These are phyloP conservation scores for Penicillium pancosmium DNA, from an alignment of 495 filamentous ascomycete species.

Conservation along the genomic window DNA sequence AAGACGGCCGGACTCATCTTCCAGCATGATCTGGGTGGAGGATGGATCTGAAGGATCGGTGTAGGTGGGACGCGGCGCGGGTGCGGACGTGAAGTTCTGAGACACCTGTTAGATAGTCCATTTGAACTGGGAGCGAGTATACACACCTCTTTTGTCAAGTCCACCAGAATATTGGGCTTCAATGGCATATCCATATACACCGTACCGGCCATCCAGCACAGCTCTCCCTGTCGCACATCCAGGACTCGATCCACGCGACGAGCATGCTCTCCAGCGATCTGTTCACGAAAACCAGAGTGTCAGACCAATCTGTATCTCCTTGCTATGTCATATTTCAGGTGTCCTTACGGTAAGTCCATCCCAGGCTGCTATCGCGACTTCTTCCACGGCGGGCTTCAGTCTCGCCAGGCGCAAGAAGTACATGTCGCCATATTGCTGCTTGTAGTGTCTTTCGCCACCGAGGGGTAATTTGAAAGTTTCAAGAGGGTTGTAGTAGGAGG, in stretches of 20 bases:
- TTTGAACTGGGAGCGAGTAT: no score
- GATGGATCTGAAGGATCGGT: slow-evolving; percentile 48
- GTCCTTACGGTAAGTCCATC: slow-evolving; percentile 61
- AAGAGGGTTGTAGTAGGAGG: slow-evolving; percentile 74
- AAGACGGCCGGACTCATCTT: slow-evolving; percentile 95
- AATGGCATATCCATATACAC: slow-evolving; percentile 96
- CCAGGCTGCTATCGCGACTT: slow-evolving; percentile 75
- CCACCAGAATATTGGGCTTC: slow-evolving; percentile 96
- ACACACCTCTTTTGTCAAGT: slow-evolving; percentile 87
- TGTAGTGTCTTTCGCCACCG: slow-evolving; percentile 72
- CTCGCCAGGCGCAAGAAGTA: slow-evolving; percentile 91
- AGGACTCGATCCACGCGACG: slow-evolving; percentile 80
- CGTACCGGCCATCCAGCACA: slow-evolving; percentile 95
- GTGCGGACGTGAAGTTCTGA: slow-evolving; percentile 83
- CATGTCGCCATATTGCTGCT: slow-evolving; percentile 96
- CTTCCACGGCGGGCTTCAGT: slow-evolving; percentile 82
- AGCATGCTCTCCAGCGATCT: slow-evolving; percentile 78
- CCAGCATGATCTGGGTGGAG: slow-evolving; percentile 73
- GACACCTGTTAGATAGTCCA: slow-evolving; percentile 2
- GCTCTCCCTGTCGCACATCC: slow-evolving; percentile 91
- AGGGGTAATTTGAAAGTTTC: slow-evolving; percentile 71
- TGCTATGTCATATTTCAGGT: not conserved
- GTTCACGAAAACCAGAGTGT: not conserved
- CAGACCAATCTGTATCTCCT: not conserved
- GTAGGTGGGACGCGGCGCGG: slow-evolving; percentile 80